These are phyloP conservation scores for Aspergillus eucalypticola DNA, from an alignment of 2,329 filamentous ascomycete species.

Conservation along the genomic window DNA sequence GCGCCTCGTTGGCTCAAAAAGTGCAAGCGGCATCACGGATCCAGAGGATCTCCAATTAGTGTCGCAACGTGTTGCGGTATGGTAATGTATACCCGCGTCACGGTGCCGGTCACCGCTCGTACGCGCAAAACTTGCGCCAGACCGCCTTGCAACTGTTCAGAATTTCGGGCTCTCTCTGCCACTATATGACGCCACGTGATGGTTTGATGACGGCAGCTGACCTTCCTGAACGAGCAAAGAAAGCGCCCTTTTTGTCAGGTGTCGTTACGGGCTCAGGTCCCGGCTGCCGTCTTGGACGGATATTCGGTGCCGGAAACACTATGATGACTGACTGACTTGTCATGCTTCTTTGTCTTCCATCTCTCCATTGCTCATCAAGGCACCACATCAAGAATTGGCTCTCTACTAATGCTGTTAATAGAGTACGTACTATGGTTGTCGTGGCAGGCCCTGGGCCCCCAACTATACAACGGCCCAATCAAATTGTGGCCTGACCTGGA, in stretches of 20 bases:
- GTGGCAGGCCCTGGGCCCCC: constrained; percentile 7
- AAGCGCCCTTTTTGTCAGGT: constrained; percentile 12
- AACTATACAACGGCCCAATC: constrained; percentile 15
- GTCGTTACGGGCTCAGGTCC: background rate
- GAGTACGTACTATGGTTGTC: background rate
- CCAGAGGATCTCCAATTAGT: constrained; percentile 31
- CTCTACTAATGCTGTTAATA: background rate
- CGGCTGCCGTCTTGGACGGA: background rate
- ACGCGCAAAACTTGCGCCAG: constrained; percentile 15
- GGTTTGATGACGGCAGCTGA: constrained; percentile 28
- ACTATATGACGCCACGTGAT: constrained; percentile 33
- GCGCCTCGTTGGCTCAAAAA: constrained; percentile 16
- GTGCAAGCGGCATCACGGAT: constrained; percentile 17
- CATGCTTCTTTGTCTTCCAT: no score
- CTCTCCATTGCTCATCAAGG: no score
- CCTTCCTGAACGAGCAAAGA: constrained; percentile 15
- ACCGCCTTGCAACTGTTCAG: constrained; percentile 12
- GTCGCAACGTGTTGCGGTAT: constrained; percentile 17
- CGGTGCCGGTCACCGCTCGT: constrained; percentile 19
- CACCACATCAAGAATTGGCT: background rate
- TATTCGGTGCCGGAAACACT: constrained; percentile 2
- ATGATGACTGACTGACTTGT: no score
- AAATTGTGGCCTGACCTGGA: background rate
- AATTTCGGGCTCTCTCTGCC: constrained; percentile 14
- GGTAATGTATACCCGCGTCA: constrained; percentile 20